phyloP scores from a whole-genome alignment of 148 eudicot species.

The Rhododendron ovatum region DNA sequence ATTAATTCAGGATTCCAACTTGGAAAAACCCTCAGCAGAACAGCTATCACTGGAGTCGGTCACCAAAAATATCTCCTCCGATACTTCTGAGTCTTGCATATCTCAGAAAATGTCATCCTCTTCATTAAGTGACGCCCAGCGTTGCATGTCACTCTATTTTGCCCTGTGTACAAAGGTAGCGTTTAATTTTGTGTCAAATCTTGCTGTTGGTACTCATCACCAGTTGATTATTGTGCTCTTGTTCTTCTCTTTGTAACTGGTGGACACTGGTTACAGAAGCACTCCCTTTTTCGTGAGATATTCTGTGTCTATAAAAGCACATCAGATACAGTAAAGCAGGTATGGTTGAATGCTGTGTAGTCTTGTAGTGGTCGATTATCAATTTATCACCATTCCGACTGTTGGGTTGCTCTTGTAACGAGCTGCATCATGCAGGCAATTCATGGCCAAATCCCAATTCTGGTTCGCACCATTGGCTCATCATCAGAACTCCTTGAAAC shows the following conservation, averaged over 20 bases:
- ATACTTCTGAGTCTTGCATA: slow-evolving; percentile 28
- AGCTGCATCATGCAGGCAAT: slow-evolving; percentile 53
- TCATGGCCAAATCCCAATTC: slow-evolving; percentile 79
- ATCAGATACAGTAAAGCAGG: slow-evolving; percentile 72
- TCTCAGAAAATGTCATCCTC: slow-evolving; percentile 41
- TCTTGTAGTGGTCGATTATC: background rate
- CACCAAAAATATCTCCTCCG: slow-evolving; percentile 37
- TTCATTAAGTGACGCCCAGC: slow-evolving; percentile 57
- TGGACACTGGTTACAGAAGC: slow-evolving; percentile 57
- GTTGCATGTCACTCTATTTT: slow-evolving; percentile 91
- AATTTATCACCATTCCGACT: background rate
- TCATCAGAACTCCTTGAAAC: slow-evolving; percentile 78
- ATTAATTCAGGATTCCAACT: slow-evolving; percentile 46
- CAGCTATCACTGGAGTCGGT: slow-evolving; percentile 28
- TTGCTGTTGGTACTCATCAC: background rate
- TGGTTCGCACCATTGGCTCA: slow-evolving; percentile 88
- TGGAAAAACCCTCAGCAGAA: slow-evolving; percentile 32
- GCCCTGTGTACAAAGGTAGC: slow-evolving; percentile 95
- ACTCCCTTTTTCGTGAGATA: slow-evolving; percentile 81
- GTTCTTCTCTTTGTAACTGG: background rate
- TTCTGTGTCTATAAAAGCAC: slow-evolving; percentile 56
- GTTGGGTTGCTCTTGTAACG: background rate
- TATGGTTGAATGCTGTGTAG: slow-evolving; percentile 17
- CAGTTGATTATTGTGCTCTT: background rate
- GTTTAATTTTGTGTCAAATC: background rate